Percentiles rank a stretch among this genome's conserved stretches.
Conservation (phyloP, 129 eudicot genomes). For the Chrysanthemum seticuspe region DNA sequence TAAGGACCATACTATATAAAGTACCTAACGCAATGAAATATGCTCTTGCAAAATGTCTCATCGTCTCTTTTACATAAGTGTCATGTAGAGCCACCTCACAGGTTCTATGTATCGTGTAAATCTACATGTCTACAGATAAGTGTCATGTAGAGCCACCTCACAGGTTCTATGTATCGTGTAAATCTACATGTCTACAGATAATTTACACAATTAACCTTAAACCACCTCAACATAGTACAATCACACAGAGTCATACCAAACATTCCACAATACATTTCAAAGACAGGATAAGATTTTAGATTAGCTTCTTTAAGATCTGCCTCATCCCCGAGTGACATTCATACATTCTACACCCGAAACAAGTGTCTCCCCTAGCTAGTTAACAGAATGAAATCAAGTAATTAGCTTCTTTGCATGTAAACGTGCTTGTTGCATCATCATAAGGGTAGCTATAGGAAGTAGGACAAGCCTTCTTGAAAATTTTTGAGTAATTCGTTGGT, state of each 20-base stretch:
- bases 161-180: not conserved
- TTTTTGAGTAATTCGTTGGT: conserved; percentile 36
- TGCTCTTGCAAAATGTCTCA: not conserved
- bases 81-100: too few species aligned
- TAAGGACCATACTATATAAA: not conserved
- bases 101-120: too few species aligned
- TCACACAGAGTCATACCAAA: not conserved
- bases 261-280: not conserved
- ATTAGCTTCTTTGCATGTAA: conserved; percentile 44
- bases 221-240: conserved; percentile 9
- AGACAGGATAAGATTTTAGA: not conserved
- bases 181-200: not conserved
- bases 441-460: conserved; percentile 54
- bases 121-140: not conserved
- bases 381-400: conserved; percentile 41
- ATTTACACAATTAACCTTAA: not conserved
- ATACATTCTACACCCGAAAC: not conserved
- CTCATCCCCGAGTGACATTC: not conserved
- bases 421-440: conserved; percentile 47
- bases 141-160: conserved; percentile 15
- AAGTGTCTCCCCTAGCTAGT: not conserved
- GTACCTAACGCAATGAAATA: not conserved
- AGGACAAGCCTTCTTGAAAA: conserved; percentile 50
- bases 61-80: not conserved
- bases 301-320: not conserved